phyloP scores from a whole-genome alignment of 805 yeast species.

The Hanseniaspora occidentalis region DNA sequence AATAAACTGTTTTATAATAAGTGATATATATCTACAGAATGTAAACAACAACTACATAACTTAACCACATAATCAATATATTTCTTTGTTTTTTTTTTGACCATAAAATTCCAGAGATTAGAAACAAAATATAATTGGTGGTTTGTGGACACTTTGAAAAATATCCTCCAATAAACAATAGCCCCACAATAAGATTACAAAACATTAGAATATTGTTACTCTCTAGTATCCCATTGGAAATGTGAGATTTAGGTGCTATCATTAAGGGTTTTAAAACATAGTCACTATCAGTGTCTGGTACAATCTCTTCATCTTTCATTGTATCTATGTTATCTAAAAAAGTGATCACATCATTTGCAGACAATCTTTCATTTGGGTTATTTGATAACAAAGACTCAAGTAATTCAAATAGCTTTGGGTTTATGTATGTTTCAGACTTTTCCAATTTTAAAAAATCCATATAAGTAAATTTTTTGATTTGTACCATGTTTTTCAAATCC shows the following conservation, averaged over 20 bases:
- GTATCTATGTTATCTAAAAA: slow-evolving; percentile 12
- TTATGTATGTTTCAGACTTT: slow-evolving; percentile 10
- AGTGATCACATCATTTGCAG: slow-evolving; percentile 28
- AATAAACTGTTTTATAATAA: too few relatives aligned
- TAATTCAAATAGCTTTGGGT: slow-evolving; percentile 24
- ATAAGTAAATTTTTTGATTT: slow-evolving; percentile 18
- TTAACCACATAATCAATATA: too few relatives aligned
- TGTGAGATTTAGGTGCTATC: background rate
- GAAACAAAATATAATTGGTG: background rate
- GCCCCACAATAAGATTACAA: background rate
- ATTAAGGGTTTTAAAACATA: background rate
- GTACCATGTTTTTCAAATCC: slow-evolving; percentile 26
- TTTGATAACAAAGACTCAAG: slow-evolving; percentile 28
- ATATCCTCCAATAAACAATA: background rate
- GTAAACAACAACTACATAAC: too few relatives aligned
- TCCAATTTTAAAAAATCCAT: slow-evolving; percentile 11
- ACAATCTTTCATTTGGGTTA: slow-evolving; percentile 30
- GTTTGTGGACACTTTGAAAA: background rate
- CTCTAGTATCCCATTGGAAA: too few relatives aligned
- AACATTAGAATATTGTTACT: too few relatives aligned
- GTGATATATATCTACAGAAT: too few relatives aligned
- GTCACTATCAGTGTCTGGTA: background rate
- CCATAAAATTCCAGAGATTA: background rate
- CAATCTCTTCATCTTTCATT: background rate
- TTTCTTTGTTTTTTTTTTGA: background rate